Conservation (phyloP, 1,284 basidiomycete species). For the Schizophyllum commune region DNA sequence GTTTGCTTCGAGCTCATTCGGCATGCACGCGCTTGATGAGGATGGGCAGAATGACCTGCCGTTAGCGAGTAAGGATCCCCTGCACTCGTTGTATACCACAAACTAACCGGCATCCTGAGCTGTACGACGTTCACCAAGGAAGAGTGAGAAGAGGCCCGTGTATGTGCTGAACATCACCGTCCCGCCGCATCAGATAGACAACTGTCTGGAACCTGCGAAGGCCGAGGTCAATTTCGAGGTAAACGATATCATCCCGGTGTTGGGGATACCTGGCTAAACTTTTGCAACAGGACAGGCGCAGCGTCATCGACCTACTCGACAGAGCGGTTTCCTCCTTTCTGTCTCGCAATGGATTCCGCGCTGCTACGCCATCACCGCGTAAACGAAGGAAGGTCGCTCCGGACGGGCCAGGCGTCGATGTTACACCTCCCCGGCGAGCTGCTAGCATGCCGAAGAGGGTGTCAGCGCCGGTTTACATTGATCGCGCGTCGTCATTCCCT, state of each 20-base stretch:
- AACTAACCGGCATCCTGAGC: conserved; percentile 26
- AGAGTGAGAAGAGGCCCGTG: conserved; percentile 68
- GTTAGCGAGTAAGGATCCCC: conserved; percentile 32
- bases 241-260: conserved; percentile 11
- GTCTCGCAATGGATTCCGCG: conserved; percentile 34
- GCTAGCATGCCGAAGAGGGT: conserved; percentile 4
- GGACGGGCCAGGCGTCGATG: conserved; percentile 18
- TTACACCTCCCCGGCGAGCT: conserved; percentile 1
- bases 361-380: conserved; percentile 18
- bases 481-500: neutral
- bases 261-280: neutral
- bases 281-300: conserved; percentile 39
- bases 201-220: conserved; percentile 74
- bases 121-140: conserved; percentile 62
- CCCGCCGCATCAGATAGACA: conserved; percentile 62
- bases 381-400: conserved; percentile 32
- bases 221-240: conserved; percentile 62
- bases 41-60: conserved; percentile 38
- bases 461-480: conserved; percentile 9
- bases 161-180: conserved; percentile 75
- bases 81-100: conserved; percentile 1
- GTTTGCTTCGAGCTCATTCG: conserved; percentile 65
- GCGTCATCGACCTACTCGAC: conserved; percentile 48
- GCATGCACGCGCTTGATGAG: conserved; percentile 62
- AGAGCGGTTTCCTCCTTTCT: conserved; percentile 61